Conservation (phyloP, 306 rosid genomes). For the Acacia crassicarpa region DNA sequence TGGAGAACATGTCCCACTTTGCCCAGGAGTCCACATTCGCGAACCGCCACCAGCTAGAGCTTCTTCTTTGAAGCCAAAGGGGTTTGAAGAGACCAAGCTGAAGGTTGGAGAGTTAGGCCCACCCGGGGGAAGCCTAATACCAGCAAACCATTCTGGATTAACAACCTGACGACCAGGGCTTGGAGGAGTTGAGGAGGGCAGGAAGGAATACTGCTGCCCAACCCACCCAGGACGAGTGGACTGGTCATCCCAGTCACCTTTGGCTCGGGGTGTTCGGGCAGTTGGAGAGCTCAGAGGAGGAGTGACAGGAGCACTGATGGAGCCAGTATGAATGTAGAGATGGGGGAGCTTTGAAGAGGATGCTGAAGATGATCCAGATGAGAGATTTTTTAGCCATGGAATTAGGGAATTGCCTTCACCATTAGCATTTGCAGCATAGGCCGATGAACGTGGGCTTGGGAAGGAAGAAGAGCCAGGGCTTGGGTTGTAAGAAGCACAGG, state of each 20-base stretch:
- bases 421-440: conserved; percentile 56
- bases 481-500: conserved; percentile 83
- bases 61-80: conserved; percentile 80
- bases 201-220: conserved; percentile 58
- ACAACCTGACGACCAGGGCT: conserved; percentile 75
- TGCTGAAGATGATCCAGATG: conserved; percentile 75
- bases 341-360: conserved; percentile 72
- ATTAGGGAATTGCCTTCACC: conserved; percentile 73
- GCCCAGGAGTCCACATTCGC: conserved; percentile 88
- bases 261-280: conserved; percentile 65
- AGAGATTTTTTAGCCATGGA: conserved; percentile 91
- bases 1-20: conserved; percentile 92
- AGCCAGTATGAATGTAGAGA: conserved; percentile 59
- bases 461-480: conserved; percentile 92
- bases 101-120: conserved; percentile 79
- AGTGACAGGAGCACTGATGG: conserved; percentile 89
- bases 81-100: conserved; percentile 75
- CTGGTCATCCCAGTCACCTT: conserved; percentile 63
- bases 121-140: conserved; percentile 66
- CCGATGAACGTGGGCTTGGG: conserved; percentile 77
- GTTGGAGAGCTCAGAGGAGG: conserved; percentile 95
- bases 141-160: conserved; percentile 76
- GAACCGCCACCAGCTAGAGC: conserved; percentile 61
- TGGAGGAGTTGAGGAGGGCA: conserved; percentile 80
- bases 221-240: conserved; percentile 48